These are phyloP conservation scores for Salix brachista DNA, from an alignment of 345 rosid species.

Conservation along the genomic window DNA sequence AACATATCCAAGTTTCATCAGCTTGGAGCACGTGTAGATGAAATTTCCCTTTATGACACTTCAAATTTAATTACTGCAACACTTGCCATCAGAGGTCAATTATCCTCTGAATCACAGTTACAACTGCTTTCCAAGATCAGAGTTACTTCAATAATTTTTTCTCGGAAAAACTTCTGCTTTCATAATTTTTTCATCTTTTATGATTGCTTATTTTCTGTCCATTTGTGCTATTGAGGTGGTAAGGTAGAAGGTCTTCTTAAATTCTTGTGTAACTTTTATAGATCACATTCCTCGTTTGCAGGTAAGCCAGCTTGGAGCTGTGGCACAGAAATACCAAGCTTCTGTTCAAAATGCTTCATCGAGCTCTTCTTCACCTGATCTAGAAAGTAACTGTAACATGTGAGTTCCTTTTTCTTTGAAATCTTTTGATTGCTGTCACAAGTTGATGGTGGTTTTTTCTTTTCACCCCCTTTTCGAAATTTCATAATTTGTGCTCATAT, in stretches of 20 bases:
- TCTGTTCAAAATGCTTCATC: constrained; percentile 79
- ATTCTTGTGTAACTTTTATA: not conserved
- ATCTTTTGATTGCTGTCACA: not conserved
- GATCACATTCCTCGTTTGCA: constrained; percentile 20
- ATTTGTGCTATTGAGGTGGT: not conserved
- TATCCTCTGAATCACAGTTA: not conserved
- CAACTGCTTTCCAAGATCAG: no score
- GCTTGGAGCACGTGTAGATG: not conserved
- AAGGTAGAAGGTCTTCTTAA: not conserved
- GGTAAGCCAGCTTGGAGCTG: constrained; percentile 87
- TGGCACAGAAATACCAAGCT: constrained; percentile 88
- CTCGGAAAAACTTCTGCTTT: not conserved
- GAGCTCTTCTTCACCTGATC: constrained; percentile 65
- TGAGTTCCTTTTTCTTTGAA: constrained; percentile 28
- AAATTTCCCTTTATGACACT: not conserved
- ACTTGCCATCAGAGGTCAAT: not conserved
- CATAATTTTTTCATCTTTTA: no score
- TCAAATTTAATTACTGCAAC: not conserved
- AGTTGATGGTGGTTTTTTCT: not conserved
- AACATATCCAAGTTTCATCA: not conserved
- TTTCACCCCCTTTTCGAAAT: no score
- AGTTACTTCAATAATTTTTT: no score
- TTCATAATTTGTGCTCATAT: not conserved
- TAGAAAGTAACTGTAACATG: constrained; percentile 86
- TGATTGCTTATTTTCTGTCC: not conserved